phyloP scores from a whole-genome alignment of 768 basidiomycete species.

The Leccinum subgranulosum region DNA sequence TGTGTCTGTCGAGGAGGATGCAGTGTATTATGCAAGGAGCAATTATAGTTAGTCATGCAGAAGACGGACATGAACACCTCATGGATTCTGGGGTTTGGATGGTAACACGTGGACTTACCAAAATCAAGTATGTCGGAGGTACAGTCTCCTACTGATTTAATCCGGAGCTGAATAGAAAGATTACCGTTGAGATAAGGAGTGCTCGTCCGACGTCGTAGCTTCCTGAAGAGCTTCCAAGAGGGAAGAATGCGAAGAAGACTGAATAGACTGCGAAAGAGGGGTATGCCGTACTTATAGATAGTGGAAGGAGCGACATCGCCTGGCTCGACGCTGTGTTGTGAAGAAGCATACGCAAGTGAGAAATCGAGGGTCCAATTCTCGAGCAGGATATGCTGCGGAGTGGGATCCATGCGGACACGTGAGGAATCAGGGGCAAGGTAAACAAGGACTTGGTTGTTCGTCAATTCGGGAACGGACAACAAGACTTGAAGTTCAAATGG shows the following conservation, averaged over 20 bases:
- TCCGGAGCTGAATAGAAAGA: constrained; percentile 47
- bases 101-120: constrained; percentile 33
- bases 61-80: constrained; percentile 32
- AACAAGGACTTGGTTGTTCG: constrained; percentile 70
- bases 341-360: constrained; percentile 19
- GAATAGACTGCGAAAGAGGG: constrained; percentile 71
- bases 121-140: constrained; percentile 33
- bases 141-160: constrained; percentile 35
- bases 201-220: constrained; percentile 45
- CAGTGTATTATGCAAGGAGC: constrained; percentile 4
- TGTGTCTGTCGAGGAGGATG: constrained; percentile 30
- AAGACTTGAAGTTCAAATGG: constrained; percentile 69
- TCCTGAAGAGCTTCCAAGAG: constrained; percentile 69
- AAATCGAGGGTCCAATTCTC: constrained; percentile 67
- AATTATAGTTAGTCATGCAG: constrained; percentile 8
- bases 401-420: constrained; percentile 64
- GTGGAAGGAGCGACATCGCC: constrained; percentile 64
- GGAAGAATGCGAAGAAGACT: constrained; percentile 72
- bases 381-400: constrained; percentile 65
- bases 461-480: constrained; percentile 64
- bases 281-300: constrained; percentile 83
- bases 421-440: constrained; percentile 56
- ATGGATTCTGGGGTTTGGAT: constrained; percentile 25
- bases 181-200: constrained; percentile 38
- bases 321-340: constrained; percentile 23